Base-by-base conservation (phyloP, 1,284 basidiomycete species). In the Singerocomus inundabilis region DNA sequence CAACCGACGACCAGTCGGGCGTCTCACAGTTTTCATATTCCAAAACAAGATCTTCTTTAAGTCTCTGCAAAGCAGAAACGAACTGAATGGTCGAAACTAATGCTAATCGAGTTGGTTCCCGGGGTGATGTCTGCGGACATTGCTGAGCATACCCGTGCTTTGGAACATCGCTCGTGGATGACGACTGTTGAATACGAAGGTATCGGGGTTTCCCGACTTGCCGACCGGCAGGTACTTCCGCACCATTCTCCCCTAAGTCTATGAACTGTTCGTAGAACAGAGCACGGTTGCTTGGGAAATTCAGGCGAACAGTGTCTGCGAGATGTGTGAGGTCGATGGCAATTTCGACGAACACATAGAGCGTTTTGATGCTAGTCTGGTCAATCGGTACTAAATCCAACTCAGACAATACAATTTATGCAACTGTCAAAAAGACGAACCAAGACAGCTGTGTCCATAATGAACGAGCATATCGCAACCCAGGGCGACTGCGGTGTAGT, bases 321-420 rank as follows among this genome's bases (percentile, higher is more conserved):
- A 99, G 79, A 70, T 98, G 95, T 3, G 73, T 64, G 1, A 88
- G 83, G 68, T 99, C 96, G 61, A 99, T 93, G 6, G 82, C 80
- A 58, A 99, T 99, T 71, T 99, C 97, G 31, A 99, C 97, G 66
- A 99, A 99, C 49, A 99, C 80, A 65, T 99, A 99, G 9, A 99
- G 82, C 0, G 96, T 98, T 66, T 94, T 96, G 68, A 99, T 91
- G 5, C 82, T 84, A 0, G 95, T 99, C 56, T 91, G 88, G 60
- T 95, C 91, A 65, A 98, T 93, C 0, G 97, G 97, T 1, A 99
- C 95, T 96, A 57, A 2, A 47, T 42, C 16, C 29, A 15, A 15
- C 26, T 69, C 42, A 68, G 56, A 39, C 3, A 13, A 47, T 31
- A 24, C 8, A 21, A 5, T 34, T 21, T 29, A 38, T 15, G 13